Base-by-base conservation (phyloP, 805 yeast species). In the Myxozyma neglecta region DNA sequence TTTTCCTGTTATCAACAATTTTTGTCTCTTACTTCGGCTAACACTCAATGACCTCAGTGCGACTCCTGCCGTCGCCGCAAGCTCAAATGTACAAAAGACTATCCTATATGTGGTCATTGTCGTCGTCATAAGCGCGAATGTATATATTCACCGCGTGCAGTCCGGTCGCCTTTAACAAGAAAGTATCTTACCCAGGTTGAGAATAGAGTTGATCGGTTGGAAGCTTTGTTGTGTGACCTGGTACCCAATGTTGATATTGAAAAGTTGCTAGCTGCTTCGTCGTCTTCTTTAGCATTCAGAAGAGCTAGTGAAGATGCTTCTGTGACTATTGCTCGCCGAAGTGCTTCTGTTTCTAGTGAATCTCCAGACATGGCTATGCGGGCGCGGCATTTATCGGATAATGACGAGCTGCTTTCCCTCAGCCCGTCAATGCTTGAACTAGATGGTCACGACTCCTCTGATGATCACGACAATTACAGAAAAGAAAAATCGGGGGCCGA, bases 21-120 rank as follows among this genome's bases (percentile, higher is more conserved):
- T 46, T 61, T 44, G 14, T 47, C 29, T 37, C 45, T 34, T 18
- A 4, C 11, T 34, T 18, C 34, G 20, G 35, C 34, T 39, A 16
- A 36, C 24, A 20, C 5, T 35, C 42, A 16, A 36, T 24, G 20
- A 11, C 46, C 6, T 9, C 53, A 72, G 80, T 90, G 97, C 74
- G 96, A 90, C 73, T 85, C 92, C 2, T 90, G 97, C 72, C 82
- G 96, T 42, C 83, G 85, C 67, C 79, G 94, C 58, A 90, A 90
- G 74, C 79, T 89, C 62, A 86, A 85, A 47, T 90, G 97, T 72
- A 85, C 96, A 36, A 90, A 89, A 70, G 89, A 86, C 62, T 79
- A 75, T 34, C 97, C 96, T 1, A 82, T 81, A 65, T 90, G 96
- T 70, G 77, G 85, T 49, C 89, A 89, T 70, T 90, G 97, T 76